A percentile compares a stretch with the other conserved stretches of the same genome.
These are phyloP conservation scores for Metschnikowia aberdeeniae DNA, from an alignment of 805 yeast species.

Conservation along the genomic window DNA sequence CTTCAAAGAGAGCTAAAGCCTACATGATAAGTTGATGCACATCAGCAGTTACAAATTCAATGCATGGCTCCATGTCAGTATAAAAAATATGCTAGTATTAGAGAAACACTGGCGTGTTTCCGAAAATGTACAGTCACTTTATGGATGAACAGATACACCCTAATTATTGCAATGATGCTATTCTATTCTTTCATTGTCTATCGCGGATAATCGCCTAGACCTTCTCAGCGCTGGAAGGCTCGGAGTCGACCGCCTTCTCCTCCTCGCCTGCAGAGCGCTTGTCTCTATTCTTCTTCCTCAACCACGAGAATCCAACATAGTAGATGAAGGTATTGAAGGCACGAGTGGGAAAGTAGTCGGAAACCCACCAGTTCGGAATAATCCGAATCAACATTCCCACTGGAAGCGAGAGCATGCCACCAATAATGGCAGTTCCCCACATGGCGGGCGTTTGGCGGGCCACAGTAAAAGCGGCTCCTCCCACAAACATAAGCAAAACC, in stretches of 20 bases:
- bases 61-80: too few relatives aligned
- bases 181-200: too few relatives aligned
- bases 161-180: neutral
- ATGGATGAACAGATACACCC: neutral
- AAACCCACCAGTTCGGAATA: conserved; percentile 77
- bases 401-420: conserved; percentile 81
- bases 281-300: conserved; percentile 26
- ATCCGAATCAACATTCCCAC: conserved; percentile 72
- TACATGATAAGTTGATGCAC: too few relatives aligned
- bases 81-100: too few relatives aligned
- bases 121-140: too few relatives aligned
- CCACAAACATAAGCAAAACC: conserved; percentile 88
- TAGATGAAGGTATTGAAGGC: conserved; percentile 40
- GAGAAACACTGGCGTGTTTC: too few relatives aligned
- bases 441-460: conserved; percentile 72
- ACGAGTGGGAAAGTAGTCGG: conserved; percentile 59
- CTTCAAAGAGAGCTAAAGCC: too few relatives aligned
- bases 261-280: conserved; percentile 13
- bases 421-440: conserved; percentile 86
- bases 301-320: conserved; percentile 34
- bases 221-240: neutral
- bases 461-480: conserved; percentile 92
- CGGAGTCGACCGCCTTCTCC: conserved; percentile 14
- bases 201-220: too few relatives aligned
- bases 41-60: too few relatives aligned